phyloP scores from a whole-genome alignment of 2,329 filamentous ascomycete genomes.

The Cytospora schulzeri region DNA sequence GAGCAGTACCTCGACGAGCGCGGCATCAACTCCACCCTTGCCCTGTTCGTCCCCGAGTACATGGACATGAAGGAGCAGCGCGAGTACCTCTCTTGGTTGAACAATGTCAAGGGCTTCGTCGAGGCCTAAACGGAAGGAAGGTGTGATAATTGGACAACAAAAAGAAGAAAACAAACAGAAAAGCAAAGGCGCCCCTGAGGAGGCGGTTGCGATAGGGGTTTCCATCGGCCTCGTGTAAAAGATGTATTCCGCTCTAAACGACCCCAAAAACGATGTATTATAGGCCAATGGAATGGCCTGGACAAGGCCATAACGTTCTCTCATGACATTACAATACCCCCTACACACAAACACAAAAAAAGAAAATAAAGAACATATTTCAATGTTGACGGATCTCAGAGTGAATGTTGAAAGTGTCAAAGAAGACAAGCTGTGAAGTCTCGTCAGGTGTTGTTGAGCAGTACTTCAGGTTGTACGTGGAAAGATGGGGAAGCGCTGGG shows the following conservation, averaged over 20 bases:
- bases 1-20: slow-evolving; percentile 95
- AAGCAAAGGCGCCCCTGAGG: not conserved
- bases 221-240: slow-evolving; percentile 4
- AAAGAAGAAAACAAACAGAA: not conserved
- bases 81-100: slow-evolving; percentile 91
- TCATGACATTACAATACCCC: slow-evolving; percentile 4
- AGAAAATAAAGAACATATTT: not conserved
- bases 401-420: no score
- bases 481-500: no score
- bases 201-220: not conserved
- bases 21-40: slow-evolving; percentile 83
- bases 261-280: slow-evolving; percentile 18
- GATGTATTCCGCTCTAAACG: slow-evolving; percentile 23
- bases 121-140: slow-evolving; percentile 56
- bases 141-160: not conserved
- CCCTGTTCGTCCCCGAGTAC: slow-evolving; percentile 91
- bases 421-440: no score
- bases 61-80: slow-evolving; percentile 98
- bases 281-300: slow-evolving; percentile 5
- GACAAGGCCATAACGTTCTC: slow-evolving; percentile 4
- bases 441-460: no score
- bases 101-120: slow-evolving; percentile 83
- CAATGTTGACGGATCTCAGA: no score
- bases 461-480: no score
- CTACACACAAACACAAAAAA: not conserved